phyloP scores from a whole-genome alignment of 768 basidiomycete genomes.

The Trametes cinnabarina region DNA sequence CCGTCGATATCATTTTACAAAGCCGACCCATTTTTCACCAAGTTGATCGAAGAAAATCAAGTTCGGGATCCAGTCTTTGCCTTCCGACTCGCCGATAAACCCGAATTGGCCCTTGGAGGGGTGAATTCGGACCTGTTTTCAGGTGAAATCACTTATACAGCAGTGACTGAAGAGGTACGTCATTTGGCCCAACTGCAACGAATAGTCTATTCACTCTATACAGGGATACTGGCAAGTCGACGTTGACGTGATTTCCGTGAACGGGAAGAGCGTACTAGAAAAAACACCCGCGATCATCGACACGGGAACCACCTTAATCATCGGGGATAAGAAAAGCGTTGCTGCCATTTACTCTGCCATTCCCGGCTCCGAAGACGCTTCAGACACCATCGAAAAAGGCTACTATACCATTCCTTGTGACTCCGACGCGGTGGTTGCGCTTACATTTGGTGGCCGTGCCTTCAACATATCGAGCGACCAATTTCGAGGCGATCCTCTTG shows the following conservation, averaged over 20 bases:
- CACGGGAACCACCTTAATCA: constrained; percentile 36
- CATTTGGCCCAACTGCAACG: too few species aligned
- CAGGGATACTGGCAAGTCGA: constrained; percentile 39
- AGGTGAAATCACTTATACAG: constrained; percentile 35
- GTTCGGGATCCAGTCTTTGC: constrained; percentile 33
- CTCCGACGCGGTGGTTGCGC: constrained; percentile 29
- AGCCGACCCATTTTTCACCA: constrained; percentile 30
- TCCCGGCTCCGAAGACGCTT: constrained; percentile 28
- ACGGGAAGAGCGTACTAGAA: constrained; percentile 21
- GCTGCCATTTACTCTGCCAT: constrained; percentile 31
- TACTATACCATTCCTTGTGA: constrained; percentile 41
- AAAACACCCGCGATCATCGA: constrained; percentile 34
- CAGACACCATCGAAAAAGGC: constrained; percentile 29
- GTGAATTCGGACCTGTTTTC: constrained; percentile 36
- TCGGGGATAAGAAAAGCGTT: constrained; percentile 28
- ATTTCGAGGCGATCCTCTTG: constrained; percentile 44
- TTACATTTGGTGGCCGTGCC: constrained; percentile 39
- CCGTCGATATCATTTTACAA: constrained; percentile 25
- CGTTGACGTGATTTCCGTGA: constrained; percentile 30
- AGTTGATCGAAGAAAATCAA: constrained; percentile 24
- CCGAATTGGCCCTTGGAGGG: constrained; percentile 41
- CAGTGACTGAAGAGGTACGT: constrained; percentile 29
- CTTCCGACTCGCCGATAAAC: constrained; percentile 36
- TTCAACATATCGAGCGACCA: constrained; percentile 36
- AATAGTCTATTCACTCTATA: neutral